A percentile compares a stretch with the other conserved stretches of the same genome.
These are phyloP conservation scores for Pontederia paniculata DNA, from an alignment of 176 grass and related monocot genomes.

Conservation along the genomic window DNA sequence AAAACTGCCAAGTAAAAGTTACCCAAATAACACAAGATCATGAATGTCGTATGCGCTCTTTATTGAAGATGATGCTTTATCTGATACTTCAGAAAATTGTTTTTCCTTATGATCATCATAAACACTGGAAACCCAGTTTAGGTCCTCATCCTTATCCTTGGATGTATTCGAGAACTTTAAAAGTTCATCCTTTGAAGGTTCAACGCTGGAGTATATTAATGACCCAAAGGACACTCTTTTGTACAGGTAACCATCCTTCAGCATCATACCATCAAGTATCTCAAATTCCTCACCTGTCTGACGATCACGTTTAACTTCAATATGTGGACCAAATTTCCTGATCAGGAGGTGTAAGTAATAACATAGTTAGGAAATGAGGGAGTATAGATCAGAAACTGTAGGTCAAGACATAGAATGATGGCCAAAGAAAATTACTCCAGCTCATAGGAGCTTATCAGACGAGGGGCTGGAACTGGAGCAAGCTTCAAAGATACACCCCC, in stretches of 20 bases:
- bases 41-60: slow-evolving; percentile 52
- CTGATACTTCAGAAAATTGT: slow-evolving; percentile 16
- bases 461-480: slow-evolving; percentile 55
- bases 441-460: slow-evolving; percentile 75
- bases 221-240: slow-evolving; percentile 77
- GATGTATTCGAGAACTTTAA: slow-evolving; percentile 64
- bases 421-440: slow-evolving; percentile 57
- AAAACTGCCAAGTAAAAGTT: slow-evolving; percentile 20
- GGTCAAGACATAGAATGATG: background rate
- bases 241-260: slow-evolving; percentile 90
- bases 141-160: slow-evolving; percentile 46
- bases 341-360: background rate
- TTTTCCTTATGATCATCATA: slow-evolving; percentile 50
- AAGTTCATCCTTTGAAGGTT: slow-evolving; percentile 63
- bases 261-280: slow-evolving; percentile 81
- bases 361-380: background rate
- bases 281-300: slow-evolving; percentile 85
- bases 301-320: slow-evolving; percentile 57
- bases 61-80: slow-evolving; percentile 28
- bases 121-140: slow-evolving; percentile 68
- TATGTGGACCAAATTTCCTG: slow-evolving; percentile 79
- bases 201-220: slow-evolving; percentile 78
- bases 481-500: slow-evolving; percentile 80
- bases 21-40: slow-evolving; percentile 94
- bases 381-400: background rate